These are phyloP conservation scores for Hypoxylon sp. DNA, from an alignment of 2,329 filamentous ascomycete species.

Conservation along the genomic window DNA sequence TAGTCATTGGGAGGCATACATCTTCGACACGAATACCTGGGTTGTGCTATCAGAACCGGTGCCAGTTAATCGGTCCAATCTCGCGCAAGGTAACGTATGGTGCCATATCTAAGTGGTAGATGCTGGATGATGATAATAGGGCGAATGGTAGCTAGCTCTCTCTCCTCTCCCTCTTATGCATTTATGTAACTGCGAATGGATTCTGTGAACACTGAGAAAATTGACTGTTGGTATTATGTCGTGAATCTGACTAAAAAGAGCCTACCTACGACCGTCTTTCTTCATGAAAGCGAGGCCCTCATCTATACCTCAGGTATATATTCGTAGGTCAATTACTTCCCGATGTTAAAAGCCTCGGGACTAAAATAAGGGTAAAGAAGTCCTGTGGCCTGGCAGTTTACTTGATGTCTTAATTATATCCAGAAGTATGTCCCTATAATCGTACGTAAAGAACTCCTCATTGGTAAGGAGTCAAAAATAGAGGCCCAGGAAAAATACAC, in stretches of 20 bases:
- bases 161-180: background rate
- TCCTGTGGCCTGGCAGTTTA: background rate
- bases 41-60: background rate
- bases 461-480: background rate
- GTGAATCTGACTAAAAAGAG: background rate
- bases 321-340: background rate
- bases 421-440: background rate
- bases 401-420: background rate
- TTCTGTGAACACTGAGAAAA: background rate
- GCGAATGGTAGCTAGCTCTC: no score
- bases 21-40: conserved; percentile 7
- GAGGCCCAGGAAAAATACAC: no score
- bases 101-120: background rate
- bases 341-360: background rate
- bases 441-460: background rate
- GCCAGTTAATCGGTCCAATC: background rate
- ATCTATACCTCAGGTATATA: background rate
- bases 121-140: no score
- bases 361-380: background rate
- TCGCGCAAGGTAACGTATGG: background rate
- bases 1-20: conserved; percentile 6
- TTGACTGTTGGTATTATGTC: background rate
- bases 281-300: background rate
- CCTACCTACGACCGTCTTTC: background rate
- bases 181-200: background rate